phyloP scores from a whole-genome alignment of 345 rosid genomes.

The Microthlaspi erraticum region DNA sequence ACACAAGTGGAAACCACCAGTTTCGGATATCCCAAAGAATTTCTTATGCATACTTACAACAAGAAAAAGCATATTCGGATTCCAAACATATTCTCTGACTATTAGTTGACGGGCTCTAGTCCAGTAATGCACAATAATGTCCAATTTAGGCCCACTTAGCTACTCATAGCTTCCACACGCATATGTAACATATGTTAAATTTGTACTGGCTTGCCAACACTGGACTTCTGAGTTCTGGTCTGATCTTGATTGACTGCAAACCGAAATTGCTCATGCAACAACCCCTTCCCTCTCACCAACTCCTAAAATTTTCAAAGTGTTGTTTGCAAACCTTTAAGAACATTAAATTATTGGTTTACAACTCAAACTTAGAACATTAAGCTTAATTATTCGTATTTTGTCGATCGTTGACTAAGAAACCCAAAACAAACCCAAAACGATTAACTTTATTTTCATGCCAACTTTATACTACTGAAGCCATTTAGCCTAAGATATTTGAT shows the following conservation, averaged over 20 bases:
- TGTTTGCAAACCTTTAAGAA: not conserved
- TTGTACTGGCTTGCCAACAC: too few relatives aligned
- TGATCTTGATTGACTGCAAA: not conserved
- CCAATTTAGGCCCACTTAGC: not conserved
- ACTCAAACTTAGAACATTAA: too few relatives aligned
- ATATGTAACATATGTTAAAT: not conserved
- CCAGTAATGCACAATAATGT: not conserved
- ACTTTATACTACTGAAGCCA: too few relatives aligned
- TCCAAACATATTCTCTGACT: not conserved
- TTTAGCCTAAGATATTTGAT: too few relatives aligned
- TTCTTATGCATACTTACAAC: not conserved
- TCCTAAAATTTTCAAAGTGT: not conserved
- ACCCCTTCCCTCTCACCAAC: not conserved
- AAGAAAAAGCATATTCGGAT: slow-evolving; percentile 8
- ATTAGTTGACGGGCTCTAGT: not conserved
- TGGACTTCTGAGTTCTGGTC: too few relatives aligned
- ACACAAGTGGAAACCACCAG: not conserved
- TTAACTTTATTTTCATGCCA: too few relatives aligned
- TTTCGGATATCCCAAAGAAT: slow-evolving; percentile 19
- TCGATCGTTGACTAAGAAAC: too few relatives aligned
- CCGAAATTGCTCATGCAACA: not conserved
- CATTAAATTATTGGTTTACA: not conserved
- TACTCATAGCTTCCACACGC: not conserved
- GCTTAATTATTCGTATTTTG: too few relatives aligned
- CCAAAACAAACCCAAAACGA: too few relatives aligned